Conservation (phyloP, 495 filamentous ascomycete genomes). For the Stereocaulon alpinum region DNA sequence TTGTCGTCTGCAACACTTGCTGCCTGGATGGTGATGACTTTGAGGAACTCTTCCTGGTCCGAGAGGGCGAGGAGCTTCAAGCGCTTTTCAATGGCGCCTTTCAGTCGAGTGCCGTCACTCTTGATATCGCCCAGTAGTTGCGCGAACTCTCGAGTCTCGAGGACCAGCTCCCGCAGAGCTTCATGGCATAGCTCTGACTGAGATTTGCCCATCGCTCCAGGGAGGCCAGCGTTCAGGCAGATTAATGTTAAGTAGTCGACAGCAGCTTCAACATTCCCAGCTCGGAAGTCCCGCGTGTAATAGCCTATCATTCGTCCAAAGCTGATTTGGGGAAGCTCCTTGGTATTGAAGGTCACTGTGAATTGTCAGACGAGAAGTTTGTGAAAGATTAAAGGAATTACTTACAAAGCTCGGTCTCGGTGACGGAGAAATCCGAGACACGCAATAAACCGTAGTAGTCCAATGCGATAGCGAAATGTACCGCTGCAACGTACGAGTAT, state of each 20-base stretch:
- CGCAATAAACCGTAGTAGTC: constrained; percentile 87
- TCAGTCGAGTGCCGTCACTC: constrained; percentile 67
- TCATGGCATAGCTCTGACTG: constrained; percentile 83
- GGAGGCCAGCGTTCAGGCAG: constrained; percentile 82
- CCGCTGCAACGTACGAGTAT: constrained; percentile 80
- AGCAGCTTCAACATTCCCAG: constrained; percentile 72
- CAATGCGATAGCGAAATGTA: constrained; percentile 87
- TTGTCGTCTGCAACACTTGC: constrained; percentile 88
- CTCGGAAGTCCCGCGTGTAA: constrained; percentile 92
- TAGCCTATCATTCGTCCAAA: constrained; percentile 88
- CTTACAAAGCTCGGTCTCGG: constrained; percentile 63
- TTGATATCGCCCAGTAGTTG: constrained; percentile 86
- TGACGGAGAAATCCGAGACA: constrained; percentile 59
- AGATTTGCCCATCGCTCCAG: constrained; percentile 56
- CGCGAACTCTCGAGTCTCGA: constrained; percentile 91
- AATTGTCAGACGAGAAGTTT: constrained; percentile 27
- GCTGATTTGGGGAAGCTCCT: constrained; percentile 77
- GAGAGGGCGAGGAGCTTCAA: constrained; percentile 68
- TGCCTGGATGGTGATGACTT: constrained; percentile 77
- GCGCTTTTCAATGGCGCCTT: constrained; percentile 82
- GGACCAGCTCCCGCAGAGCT: constrained; percentile 84
- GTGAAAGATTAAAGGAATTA: constrained; percentile 19
- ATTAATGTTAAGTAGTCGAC: constrained; percentile 90
- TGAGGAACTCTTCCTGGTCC: constrained; percentile 73
- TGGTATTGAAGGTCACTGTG: constrained; percentile 57